A percentile compares a stretch with the other conserved stretches of the same genome.
Evolutionary conservation across 305 asterid genomes (phyloP).

Genomic region (Rubia tinctorum): DNA sequence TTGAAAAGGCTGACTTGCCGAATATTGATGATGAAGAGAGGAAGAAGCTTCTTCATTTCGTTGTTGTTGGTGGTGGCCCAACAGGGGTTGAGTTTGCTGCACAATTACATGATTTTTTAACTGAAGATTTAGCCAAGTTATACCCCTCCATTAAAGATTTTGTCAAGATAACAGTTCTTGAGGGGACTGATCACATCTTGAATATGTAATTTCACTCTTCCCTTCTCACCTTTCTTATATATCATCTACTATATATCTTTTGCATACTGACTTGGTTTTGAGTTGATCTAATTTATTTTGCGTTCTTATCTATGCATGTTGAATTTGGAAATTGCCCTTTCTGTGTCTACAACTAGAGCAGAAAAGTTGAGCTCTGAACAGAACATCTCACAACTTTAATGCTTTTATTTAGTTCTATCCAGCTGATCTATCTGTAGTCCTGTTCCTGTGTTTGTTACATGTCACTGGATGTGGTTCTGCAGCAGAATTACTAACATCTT

Average conservation of each 20-base stretch:
- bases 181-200: conserved; percentile 89
- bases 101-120: conserved; percentile 88
- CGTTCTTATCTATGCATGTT: neutral
- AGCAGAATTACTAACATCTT: too few relatives aligned
- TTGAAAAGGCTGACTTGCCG: conserved; percentile 85
- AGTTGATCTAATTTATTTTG: neutral
- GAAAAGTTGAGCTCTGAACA: neutral
- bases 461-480: neutral
- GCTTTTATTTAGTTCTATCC: neutral
- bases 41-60: conserved; percentile 83
- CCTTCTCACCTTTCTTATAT: neutral
- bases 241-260: neutral
- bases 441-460: neutral
- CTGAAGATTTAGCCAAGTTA: conserved; percentile 71
- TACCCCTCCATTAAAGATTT: conserved; percentile 75
- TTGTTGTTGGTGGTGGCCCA: conserved; percentile 98
- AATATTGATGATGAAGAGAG: conserved; percentile 83
- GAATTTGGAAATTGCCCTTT: neutral
- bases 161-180: conserved; percentile 86
- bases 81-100: conserved; percentile 99
- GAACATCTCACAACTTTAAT: neutral
- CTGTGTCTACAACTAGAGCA: neutral
- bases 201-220: conserved; percentile 58
- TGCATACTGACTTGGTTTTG: neutral
- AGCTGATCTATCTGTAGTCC: neutral